Base-by-base conservation (phyloP, 164 flowering plant species). In the Vitis labrusca region DNA sequence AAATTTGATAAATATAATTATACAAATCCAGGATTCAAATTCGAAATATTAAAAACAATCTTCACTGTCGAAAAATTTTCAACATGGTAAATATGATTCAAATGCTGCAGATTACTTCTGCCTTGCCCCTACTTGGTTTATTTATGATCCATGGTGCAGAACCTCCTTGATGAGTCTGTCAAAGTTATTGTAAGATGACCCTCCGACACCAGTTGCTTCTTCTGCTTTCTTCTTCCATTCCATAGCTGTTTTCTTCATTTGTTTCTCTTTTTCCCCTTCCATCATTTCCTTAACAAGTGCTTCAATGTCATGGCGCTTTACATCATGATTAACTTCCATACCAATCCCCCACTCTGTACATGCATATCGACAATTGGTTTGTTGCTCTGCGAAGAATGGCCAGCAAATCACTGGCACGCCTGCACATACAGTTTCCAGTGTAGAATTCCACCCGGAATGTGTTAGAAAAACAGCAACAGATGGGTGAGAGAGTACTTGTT, bases 401-500 rank as follows among this genome's bases (percentile, higher is more conserved):
- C 80, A 78, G 27, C 85, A 78, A 5, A 82, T 62, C 67, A 84
- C 47, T 0, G 85, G 84, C 54, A 74, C 78, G 0, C 84, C 87
- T 2, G 51, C 66, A n/a, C 73, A 67, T 5, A 82, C 49, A 19
- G 75, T 77, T 51, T 85, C 86, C 48, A 81, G 0, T 3, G 56
- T 79, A 5, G 88, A 85, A 56, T 85, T 85, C 88, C 85, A 84
- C 9, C 88, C 86, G 23, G 73, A 61, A 61, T 85, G 86, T 0
- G 83, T 77, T 48, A 81, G 29, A 47, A 83, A 83, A 11, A 58
- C 78, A 8, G 80, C 84, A 0, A 81, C 57, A 0, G 88, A 67
- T 3, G 80, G 79, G 49, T 85, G 85, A 1, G 58, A 47, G 3
- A 85, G 69, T 50, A 83, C 86, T 50, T 73, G 48, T 8, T 72